These are phyloP conservation scores for Herpetospermum pedunculosum DNA, from an alignment of 306 rosid species.

Conservation along the genomic window DNA sequence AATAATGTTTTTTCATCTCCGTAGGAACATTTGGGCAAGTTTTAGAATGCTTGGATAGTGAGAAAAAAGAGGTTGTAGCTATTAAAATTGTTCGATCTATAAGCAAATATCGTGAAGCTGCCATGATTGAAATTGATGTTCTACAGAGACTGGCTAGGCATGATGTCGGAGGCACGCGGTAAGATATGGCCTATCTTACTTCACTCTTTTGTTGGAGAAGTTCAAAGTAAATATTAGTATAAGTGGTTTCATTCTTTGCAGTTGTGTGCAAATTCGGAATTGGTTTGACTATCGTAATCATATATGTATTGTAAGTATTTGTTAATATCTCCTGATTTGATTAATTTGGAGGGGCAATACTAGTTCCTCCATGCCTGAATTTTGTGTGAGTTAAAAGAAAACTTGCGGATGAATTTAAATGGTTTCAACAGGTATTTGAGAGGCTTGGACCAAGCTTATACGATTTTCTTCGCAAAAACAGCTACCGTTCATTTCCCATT, in stretches of 20 bases:
- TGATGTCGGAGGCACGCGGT: slow-evolving; percentile 58
- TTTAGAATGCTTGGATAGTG: slow-evolving; percentile 62
- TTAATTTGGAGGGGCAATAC: slow-evolving; percentile 40
- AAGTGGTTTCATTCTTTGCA: slow-evolving; percentile 72
- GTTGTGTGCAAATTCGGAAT: slow-evolving; percentile 93
- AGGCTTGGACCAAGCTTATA: slow-evolving; percentile 92
- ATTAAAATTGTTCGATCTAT: slow-evolving; percentile 63
- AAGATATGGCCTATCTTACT: slow-evolving; percentile 17
- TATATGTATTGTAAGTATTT: slow-evolving; percentile 83
- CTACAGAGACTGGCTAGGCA: slow-evolving; percentile 52
- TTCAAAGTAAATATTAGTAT: slow-evolving; percentile 40
- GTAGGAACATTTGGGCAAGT: slow-evolving; percentile 83
- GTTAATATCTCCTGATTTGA: slow-evolving; percentile 43
- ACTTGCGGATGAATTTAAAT: slow-evolving; percentile 82
- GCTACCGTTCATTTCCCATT: slow-evolving; percentile 81
- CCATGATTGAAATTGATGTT: slow-evolving; percentile 70
- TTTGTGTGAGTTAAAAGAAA: slow-evolving; percentile 52
- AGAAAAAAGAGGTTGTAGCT: slow-evolving; percentile 60
- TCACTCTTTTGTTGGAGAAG: slow-evolving; percentile 23
- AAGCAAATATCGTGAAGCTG: slow-evolving; percentile 63
- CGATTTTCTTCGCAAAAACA: slow-evolving; percentile 89
- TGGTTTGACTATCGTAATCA: slow-evolving; percentile 95
- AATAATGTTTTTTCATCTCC: background rate
- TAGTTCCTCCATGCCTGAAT: slow-evolving; percentile 49
- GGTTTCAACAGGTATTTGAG: slow-evolving; percentile 87